Percentiles rank a stretch among this genome's conserved stretches.
Evolutionary conservation across 495 filamentous ascomycete species (phyloP).

Genomic region (Penicillium coffeae): DNA sequence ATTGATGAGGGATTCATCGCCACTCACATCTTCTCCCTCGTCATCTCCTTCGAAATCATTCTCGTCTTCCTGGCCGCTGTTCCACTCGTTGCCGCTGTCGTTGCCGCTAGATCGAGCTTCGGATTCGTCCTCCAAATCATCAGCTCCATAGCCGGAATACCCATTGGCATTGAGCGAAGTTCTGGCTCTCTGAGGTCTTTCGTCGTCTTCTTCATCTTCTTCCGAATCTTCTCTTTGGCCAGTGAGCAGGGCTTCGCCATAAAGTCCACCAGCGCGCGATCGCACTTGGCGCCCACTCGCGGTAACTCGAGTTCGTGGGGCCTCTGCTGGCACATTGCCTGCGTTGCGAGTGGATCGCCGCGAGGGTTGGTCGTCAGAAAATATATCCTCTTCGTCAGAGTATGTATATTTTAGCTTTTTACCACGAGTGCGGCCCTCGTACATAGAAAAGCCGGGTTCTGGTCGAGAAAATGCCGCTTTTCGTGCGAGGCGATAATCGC

Average conservation of each 20-base stretch:
- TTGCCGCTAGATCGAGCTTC: constrained; percentile 53
- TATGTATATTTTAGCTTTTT: constrained; percentile 96
- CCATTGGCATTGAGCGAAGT: constrained; percentile 35
- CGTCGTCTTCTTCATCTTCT: constrained; percentile 29
- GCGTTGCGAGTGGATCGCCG: constrained; percentile 69
- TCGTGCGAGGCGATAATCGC: constrained; percentile 82
- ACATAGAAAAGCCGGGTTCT: constrained; percentile 84
- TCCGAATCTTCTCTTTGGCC: constrained; percentile 41
- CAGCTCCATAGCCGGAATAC: constrained; percentile 50
- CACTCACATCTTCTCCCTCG: constrained; percentile 57
- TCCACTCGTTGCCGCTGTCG: constrained; percentile 61
- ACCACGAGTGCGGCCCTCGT: constrained; percentile 92
- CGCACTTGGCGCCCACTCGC: constrained; percentile 86
- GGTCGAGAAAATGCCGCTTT: constrained; percentile 86
- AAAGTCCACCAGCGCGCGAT: constrained; percentile 67
- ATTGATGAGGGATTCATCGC: constrained; percentile 54
- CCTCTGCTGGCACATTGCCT: constrained; percentile 64
- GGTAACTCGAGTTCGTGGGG: constrained; percentile 77
- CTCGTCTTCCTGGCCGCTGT: constrained; percentile 67
- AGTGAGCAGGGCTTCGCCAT: constrained; percentile 67
- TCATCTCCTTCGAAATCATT: constrained; percentile 62
- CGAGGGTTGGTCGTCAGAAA: constrained; percentile 62
- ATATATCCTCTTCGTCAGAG: constrained; percentile 81
- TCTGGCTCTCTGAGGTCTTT: constrained; percentile 30
- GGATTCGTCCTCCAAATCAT: constrained; percentile 64